Base-by-base conservation (phyloP, 176 grass and related monocot genomes). In the Aegilops longissima region DNA sequence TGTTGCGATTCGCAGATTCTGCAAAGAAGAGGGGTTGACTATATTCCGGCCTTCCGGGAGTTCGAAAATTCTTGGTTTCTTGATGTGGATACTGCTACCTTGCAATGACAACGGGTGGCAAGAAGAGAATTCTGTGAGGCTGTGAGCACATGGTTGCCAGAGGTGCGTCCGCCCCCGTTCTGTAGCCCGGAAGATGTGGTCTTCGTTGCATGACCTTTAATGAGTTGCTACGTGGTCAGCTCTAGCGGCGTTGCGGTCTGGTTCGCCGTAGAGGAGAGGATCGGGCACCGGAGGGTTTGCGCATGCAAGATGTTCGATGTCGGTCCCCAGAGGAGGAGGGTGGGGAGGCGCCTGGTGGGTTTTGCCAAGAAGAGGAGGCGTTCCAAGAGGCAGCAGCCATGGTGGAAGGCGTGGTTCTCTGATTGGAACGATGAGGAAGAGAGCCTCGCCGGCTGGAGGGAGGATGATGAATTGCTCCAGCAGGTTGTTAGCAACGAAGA, bases 321-420 rank as follows among this genome's bases (percentile, higher is more conserved):
- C 38, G 74, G 80, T 92, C 82, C 88, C 62, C 73, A 83, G n/a
- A 80, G 92, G 44, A 77, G 80, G 36, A 80, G 73, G 39, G 20
- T 18, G 51, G 51, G 21, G 21, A 81, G 47, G 33, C 87, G 82
- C 16, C 64, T 86, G 23, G 79, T 92, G 80, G 82, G 82, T 2
- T 97, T 88, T 30, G 92, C 88, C 25, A 77, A 77, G 0, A 89
- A 82, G 31, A 86, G 61, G 62, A 67, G 82, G 86, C 49, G 73
- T 47, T 84, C 68, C 73, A 83, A 36, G 70, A 92, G 47, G 84
- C 88, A 92, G 81, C 91, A 81, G 35, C 81, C 92, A 2, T 96
- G 96, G 96, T 98, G 96, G 96, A 70, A 82, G 59, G 79, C 85
- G 1, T 65, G 90, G 38, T 94, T 98, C 78, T 80, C 90, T 3